These are phyloP conservation scores for Cryptococcus hybrid DNA, from an alignment of 1,284 basidiomycete genomes.

Conservation along the genomic window DNA sequence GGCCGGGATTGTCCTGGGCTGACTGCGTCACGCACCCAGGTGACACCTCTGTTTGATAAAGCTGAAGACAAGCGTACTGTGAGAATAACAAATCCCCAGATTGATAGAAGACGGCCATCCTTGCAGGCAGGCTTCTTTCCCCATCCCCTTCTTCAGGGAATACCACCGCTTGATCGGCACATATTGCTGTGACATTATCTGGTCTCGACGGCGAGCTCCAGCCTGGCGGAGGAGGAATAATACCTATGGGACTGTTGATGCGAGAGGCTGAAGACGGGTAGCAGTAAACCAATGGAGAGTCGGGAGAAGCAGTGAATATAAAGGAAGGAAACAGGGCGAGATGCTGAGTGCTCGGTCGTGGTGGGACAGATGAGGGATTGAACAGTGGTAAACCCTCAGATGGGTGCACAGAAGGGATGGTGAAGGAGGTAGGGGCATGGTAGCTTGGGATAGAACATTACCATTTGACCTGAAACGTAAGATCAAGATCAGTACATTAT, in stretches of 20 bases:
- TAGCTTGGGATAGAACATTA: slow-evolving; percentile 37
- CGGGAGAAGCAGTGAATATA: slow-evolving; percentile 43
- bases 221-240: slow-evolving; percentile 49
- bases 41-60: slow-evolving; percentile 6
- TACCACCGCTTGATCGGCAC: slow-evolving; percentile 37
- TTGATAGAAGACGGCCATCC: slow-evolving; percentile 45
- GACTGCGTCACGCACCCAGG: slow-evolving; percentile 36
- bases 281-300: slow-evolving; percentile 45
- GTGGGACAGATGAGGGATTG: neutral
- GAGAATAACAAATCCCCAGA: slow-evolving; percentile 47
- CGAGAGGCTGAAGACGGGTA: slow-evolving; percentile 11
- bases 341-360: slow-evolving; percentile 24
- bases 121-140: slow-evolving; percentile 22
- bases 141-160: slow-evolving; percentile 4
- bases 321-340: slow-evolving; percentile 47
- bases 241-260: slow-evolving; percentile 26
- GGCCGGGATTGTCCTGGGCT: slow-evolving; percentile 23
- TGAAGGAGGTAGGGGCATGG: slow-evolving; percentile 35
- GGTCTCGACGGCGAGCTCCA: slow-evolving; percentile 47
- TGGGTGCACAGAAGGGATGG: slow-evolving; percentile 18
- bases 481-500: slow-evolving; percentile 4
- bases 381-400: neutral
- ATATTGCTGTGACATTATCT: slow-evolving; percentile 44
- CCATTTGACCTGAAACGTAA: slow-evolving; percentile 39
- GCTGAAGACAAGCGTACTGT: neutral